Conservation (phyloP, 257 asterid species). For the Solanum pinnatisectum region DNA sequence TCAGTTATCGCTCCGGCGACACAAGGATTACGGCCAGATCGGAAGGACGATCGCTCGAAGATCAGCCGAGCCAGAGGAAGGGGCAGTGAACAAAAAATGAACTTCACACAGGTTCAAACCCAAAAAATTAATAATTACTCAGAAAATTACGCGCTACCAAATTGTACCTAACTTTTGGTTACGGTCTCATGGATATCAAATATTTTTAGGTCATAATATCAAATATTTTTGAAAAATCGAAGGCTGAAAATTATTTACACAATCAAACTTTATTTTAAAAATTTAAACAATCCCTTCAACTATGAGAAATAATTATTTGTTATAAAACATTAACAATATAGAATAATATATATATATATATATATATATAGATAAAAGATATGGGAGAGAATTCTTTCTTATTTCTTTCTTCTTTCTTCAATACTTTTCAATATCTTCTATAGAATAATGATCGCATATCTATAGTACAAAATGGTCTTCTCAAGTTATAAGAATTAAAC, state of each 20-base stretch:
- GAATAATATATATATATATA: no score
- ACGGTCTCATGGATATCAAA: background rate
- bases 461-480: background rate
- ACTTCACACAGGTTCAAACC: no score
- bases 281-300: no score
- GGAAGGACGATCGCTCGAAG: background rate
- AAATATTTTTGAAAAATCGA: background rate
- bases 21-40: background rate
- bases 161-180: background rate
- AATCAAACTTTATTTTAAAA: background rate
- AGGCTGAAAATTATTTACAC: background rate
- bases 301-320: no score
- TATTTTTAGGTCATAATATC: background rate
- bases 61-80: background rate
- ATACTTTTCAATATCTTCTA: background rate
- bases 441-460: background rate
- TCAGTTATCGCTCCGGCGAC: background rate
- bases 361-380: no score
- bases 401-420: background rate
- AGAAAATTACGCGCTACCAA: background rate
- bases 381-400: no score
- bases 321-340: no score
- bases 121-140: no score
- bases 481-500: background rate
- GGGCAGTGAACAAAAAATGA: background rate